Evolutionary conservation across 139 green algal species (phyloP).

Genomic region (Prasinococcaceae sp.): DNA sequence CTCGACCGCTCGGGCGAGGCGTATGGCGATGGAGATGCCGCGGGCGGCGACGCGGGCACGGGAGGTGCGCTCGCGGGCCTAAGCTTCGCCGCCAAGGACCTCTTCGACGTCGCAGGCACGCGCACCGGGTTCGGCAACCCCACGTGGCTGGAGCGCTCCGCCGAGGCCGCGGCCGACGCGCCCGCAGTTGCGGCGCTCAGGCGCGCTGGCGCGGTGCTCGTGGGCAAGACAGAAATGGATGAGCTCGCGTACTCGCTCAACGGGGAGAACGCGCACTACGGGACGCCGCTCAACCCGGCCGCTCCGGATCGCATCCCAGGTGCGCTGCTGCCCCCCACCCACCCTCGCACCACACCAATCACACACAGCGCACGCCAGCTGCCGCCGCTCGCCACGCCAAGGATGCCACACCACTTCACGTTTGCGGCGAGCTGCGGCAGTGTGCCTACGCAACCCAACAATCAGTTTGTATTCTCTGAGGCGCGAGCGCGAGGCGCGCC

Average conservation of each 20-base stretch:
- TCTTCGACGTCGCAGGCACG: conserved; percentile 34
- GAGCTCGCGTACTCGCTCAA: conserved; percentile 66
- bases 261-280: conserved; percentile 79
- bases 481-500: not conserved
- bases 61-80: too few relatives aligned
- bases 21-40: too few relatives aligned
- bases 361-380: not conserved
- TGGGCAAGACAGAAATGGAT: conserved; percentile 79
- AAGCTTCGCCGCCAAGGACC: too few relatives aligned
- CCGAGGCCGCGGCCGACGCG: conserved; percentile 25
- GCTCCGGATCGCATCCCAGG: conserved; percentile 65
- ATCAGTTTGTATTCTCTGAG: not conserved
- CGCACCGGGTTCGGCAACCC: conserved; percentile 63
- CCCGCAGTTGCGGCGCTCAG: conserved; percentile 46
- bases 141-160: conserved; percentile 50
- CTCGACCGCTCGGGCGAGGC: too few relatives aligned
- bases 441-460: not conserved
- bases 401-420: not conserved
- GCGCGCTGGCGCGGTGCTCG: conserved; percentile 41
- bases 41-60: too few relatives aligned
- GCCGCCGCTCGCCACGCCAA: too few relatives aligned
- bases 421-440: not conserved
- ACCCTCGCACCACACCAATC: conserved; percentile 57
- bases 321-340: conserved; percentile 79
- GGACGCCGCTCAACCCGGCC: conserved; percentile 67